Conservation (phyloP, 2,329 filamentous ascomycete genomes). For the Calonectria honghensis region DNA sequence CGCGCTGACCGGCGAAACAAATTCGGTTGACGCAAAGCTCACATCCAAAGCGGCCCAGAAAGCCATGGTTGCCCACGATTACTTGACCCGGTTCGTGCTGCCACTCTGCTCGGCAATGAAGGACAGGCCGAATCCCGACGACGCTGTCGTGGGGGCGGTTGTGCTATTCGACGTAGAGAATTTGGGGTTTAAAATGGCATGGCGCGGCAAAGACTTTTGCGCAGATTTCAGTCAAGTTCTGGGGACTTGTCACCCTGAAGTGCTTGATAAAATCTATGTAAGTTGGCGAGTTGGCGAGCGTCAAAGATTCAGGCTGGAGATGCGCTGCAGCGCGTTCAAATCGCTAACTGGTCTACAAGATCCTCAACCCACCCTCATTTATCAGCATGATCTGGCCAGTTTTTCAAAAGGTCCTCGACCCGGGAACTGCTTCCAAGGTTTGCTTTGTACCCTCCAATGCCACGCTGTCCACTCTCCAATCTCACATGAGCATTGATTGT, state of each 20-base stretch:
- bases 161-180: neutral
- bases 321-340: neutral
- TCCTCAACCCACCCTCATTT: neutral
- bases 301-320: too few species aligned
- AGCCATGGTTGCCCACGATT: neutral
- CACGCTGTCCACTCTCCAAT: slow-evolving; percentile 3
- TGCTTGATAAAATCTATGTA: slow-evolving; percentile 4
- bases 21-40: neutral
- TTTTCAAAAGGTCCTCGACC: neutral
- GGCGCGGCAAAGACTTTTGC: neutral
- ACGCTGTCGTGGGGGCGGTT: neutral
- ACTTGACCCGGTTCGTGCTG: neutral
- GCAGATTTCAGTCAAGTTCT: slow-evolving; percentile 1
- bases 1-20: neutral
- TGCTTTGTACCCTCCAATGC: neutral
- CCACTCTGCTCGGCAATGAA: neutral
- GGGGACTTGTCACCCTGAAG: neutral
- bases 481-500: neutral
- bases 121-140: slow-evolving; percentile 7
- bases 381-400: neutral
- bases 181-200: neutral
- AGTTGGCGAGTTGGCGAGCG: neutral
- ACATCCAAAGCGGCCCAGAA: neutral
- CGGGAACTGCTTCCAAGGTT: slow-evolving; percentile 1
- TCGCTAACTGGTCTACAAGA: neutral